Evolutionary conservation across 805 yeast species (phyloP), one percentile per base, ranked within the genome.

Genomic region (Ogataea minuta): DNA sequence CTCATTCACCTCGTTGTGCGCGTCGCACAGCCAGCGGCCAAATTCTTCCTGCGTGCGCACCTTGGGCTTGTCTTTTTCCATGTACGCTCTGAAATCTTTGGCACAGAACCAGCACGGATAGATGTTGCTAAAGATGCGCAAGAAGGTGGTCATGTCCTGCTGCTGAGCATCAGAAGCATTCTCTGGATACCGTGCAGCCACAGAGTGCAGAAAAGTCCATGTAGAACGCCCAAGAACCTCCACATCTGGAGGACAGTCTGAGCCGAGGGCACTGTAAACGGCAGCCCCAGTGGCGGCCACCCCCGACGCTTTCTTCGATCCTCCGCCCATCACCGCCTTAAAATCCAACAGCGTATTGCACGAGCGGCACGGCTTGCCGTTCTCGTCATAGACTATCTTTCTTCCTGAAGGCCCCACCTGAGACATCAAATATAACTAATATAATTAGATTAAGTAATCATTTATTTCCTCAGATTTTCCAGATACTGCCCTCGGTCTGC

Each of bases 91-190:
- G 62, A 93, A 88, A 57, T 91, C 98, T 24, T 75, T 74, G 0
- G 95, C 96, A 66, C 98, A 91, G 67, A 78, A 80, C 84, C 90
- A 82, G 62, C 99, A 91, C 2, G 99, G 99, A 56, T 91, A 93
- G 23, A 91, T 69, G 44, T 78, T 77, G 3, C 93, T 79, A 54
- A 93, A 87, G 2, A 85, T 64, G 3, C 64, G 65, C 35, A 93
- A 57, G 49, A 93, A 90, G 34, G 76, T 74, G 33, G 64, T 67
- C 80, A 91, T 76, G 45, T 88, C 95, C 4, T 60, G 50, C 62
- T 90, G 90, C 50, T 89, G 79, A 17, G 64, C 63, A 2, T 53
- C 53, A 4, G 74, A 55, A 2, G 99, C 95, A 0, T 52, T 62
- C 27, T 72, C 80, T 0, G 99, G 97, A 55, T 88, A 93, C 12